Base-by-base conservation (phyloP, 228 moss, liverwort and hornwort genomes). In the Sphagnum magellanicum region DNA sequence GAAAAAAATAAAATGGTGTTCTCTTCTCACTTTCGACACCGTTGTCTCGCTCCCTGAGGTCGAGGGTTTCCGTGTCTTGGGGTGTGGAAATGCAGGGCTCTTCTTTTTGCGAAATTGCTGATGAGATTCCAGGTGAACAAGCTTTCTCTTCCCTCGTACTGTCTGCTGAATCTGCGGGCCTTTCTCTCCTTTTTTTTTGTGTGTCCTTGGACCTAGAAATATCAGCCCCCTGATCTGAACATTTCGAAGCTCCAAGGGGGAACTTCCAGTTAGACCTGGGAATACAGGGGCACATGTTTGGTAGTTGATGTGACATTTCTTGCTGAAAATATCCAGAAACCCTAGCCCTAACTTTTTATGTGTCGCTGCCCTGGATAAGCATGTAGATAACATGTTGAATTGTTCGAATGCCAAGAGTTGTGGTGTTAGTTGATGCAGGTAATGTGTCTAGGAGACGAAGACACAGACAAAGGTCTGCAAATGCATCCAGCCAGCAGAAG, bases 401-500 rank as follows among this genome's bases (percentile, higher is more conserved):
- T 10, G 16, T 47, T 10, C 17, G 4, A 16, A 47, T 62, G 61
- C 32, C 32, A 32, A 32, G 47, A 62, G 6, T 62, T 62, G 16
- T 62, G 16, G 61, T 62, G 15, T 62, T 47, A 62, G 46, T 61
- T 16, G 61, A 46, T 61, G 61, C 8, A 61, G 6, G 61, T 16
- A 16, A 62, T 10, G 61, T 62, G 15, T 62, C 47, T 72, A 79
- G 70, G 76, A 74, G 72, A 72, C 67, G 70, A 65, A 78, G 82
- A 69, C 73, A 75, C 66, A 83, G 78, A 67, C 69, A 65, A 76
- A 68, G 67, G 49, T 17, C 79, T 66, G 71, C 64, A 62, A 78
- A 61, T 62, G 71, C 53, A 51, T 57, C 68, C 52, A 60, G 32
- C 73, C 77, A 80, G 67, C 32, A 32, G 32, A 70, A 70, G 50